Evolutionary conservation across 345 rosid genomes (phyloP).

Genomic region (Eucalyptus virginea): DNA sequence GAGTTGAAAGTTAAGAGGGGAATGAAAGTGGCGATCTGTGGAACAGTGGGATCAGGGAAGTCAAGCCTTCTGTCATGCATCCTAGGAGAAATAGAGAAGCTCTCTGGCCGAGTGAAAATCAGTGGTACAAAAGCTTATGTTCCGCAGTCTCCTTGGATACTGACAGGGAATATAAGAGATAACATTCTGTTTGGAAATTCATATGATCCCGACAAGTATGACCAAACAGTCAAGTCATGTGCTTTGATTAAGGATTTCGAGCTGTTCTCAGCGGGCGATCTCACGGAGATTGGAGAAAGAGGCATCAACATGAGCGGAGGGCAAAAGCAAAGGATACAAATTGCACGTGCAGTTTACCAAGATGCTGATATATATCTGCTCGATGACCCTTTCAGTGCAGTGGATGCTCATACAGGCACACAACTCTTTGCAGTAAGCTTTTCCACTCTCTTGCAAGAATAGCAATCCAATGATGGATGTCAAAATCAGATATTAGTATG

Average conservation of each 20-base stretch:
- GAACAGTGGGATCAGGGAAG: conserved; percentile 87
- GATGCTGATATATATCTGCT: conserved; percentile 85
- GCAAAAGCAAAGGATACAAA: conserved; percentile 91
- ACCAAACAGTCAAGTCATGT: conserved; percentile 63
- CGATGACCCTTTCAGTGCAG: conserved; percentile 96
- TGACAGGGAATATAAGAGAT: conserved; percentile 71
- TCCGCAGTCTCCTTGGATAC: conserved; percentile 89
- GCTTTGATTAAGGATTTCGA: conserved; percentile 75
- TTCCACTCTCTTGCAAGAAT: neutral
- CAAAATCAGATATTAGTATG: neutral
- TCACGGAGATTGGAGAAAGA: conserved; percentile 92
- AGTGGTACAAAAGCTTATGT: conserved; percentile 88
- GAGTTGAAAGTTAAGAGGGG: conserved; percentile 57
- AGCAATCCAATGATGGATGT: neutral
- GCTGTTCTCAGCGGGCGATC: conserved; percentile 65
- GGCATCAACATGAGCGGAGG: conserved; percentile 99
- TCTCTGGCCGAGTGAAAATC: conserved; percentile 56
- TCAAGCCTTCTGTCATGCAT: conserved; percentile 76
- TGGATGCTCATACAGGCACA: conserved; percentile 94
- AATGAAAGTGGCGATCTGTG: conserved; percentile 87
- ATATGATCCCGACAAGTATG: conserved; percentile 38
- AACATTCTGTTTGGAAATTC: conserved; percentile 77
- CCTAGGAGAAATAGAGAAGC: conserved; percentile 74
- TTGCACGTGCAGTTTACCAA: conserved; percentile 89
- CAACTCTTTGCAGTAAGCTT: conserved; percentile 58